Base-by-base conservation (phyloP, 139 green algal genomes). In the Limnomonas spitsbergensis region DNA sequence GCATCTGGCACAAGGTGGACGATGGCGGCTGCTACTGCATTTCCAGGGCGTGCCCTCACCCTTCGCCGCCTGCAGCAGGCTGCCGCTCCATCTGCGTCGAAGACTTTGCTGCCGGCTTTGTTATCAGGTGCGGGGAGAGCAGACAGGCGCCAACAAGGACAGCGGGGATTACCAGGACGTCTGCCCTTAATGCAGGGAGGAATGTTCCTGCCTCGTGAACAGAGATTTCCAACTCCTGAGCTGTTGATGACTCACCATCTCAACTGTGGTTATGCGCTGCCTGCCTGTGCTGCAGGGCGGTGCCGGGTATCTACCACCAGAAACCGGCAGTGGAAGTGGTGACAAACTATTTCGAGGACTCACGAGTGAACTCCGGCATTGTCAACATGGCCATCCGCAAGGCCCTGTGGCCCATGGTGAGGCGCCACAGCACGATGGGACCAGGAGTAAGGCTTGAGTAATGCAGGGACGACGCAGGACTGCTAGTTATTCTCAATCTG, bases 311-410 rank as follows among this genome's bases (percentile, higher is more conserved):
- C 14, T 78, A 70, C 73, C 37, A 9, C 61, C 79, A 4, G 36
- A 31, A 1, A 3, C 75, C 81, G 20, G 87, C 84, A 32, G 76
- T 87, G 2, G 90, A 95, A 73, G 69, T 93, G 39, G 61, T 88
- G 4, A 84, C 89, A 29, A 56, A 90, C 3, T 95, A 95, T 77
- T 95, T 92, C 81, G 91, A 95, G 82, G 90, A 95, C 88, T 75
- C 78, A 4, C 66, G 81, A 14, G 83, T 90, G 38, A 54, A 82
- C 20, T 54, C 88, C 2, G 84, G 87, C 56, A 79, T 95, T 2
- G 69, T 81, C 66, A 95, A 95, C 81, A 83, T 95, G 82, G 86
- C 81, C 3, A 80, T 95, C 4, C 86, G 86, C 52, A 91, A 92
- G 73, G 90, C 81, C 32, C 81, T 95, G 73, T 95, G 91, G 91